Evolutionary conservation across 2,329 filamentous ascomycete genomes (phyloP), one percentile per base, ranked within the genome.

Genomic region (Cucurbitaria berberidis): DNA sequence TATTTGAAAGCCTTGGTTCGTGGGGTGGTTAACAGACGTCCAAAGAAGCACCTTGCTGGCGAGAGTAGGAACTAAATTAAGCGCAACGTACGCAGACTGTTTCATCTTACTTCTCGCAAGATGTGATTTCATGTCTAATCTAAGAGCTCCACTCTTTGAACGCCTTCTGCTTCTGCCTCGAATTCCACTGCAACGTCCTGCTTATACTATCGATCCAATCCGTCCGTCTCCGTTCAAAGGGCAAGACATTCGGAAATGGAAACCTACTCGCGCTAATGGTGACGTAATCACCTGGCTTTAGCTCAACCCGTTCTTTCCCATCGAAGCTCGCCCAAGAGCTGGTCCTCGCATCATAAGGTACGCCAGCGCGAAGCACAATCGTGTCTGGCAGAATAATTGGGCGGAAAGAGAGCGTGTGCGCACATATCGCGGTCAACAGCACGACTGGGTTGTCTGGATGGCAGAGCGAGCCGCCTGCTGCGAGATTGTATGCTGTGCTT

Each of bases 271-370:
- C 90, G 62, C 88, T 91, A 56, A 95, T 89, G 1, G 90, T 93
- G 5, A 93, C 89, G 71, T 95, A 95, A 75, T 95, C 90, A 15
- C 90, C 90, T 0, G 89, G 88, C 43, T 78, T 74, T 32, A 95
- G 80, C 77, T 95, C 90, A n/a, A 90, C 78, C 48, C 75, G 54
- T 79, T 97, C 91, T 56, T 92, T 85, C 1, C 95, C 95, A 75
- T 99, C 95, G 72, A 99, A 99, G 74, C 91, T 96, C n/a, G 93
- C 95, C 93, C 95, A 99, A 35, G 89, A 93, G 63, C 86, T 89
- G 4, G 91, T 92, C 44, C 95, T 83, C 8, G 93, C 91, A 74
- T 96, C 89, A 73, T 96, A 98, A 0, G 95, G 95, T n/a, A 98
- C 93, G 10, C 93, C 95, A 16, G 96, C 84, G 32, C 95, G 86